phyloP scores from a whole-genome alignment of 1,139 yeast genomes.

The Pneumocystis jirovecii region DNA sequence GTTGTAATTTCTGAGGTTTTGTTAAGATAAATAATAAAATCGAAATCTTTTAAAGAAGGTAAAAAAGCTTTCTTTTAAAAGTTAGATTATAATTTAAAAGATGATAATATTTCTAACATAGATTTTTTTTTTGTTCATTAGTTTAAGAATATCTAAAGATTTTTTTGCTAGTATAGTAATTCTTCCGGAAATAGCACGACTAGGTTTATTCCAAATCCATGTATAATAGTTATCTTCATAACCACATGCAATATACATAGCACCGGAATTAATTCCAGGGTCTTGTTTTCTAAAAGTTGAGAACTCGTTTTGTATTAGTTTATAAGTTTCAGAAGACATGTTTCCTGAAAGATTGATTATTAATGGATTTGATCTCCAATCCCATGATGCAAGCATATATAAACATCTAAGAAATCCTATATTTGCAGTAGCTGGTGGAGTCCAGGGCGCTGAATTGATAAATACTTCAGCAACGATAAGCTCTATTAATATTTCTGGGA shows the following conservation, averaged over 20 bases:
- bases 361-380: conserved; percentile 81
- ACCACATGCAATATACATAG: conserved; percentile 66
- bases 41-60: conserved; percentile 75
- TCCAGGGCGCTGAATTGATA: conserved; percentile 59
- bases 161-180: conserved; percentile 76
- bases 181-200: conserved; percentile 58
- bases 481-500: conserved; percentile 68
- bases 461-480: conserved; percentile 70
- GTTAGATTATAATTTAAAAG: not conserved
- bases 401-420: conserved; percentile 69
- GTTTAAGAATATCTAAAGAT: conserved; percentile 41
- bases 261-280: conserved; percentile 66
- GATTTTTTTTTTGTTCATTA: conserved; percentile 33
- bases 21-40: conserved; percentile 51
- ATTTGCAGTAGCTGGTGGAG: conserved; percentile 61
- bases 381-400: conserved; percentile 66
- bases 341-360: conserved; percentile 44
- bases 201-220: conserved; percentile 58
- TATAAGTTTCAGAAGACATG: conserved; percentile 46
- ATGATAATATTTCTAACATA: conserved; percentile 18
- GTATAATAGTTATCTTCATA: conserved; percentile 71
- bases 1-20: conserved; percentile 18
- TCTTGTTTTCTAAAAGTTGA: conserved; percentile 53
- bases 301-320: conserved; percentile 50
- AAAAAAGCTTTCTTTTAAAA: conserved; percentile 31